These are phyloP conservation scores for Artemisia argyi DNA, from an alignment of 129 eudicot species.

Conservation along the genomic window DNA sequence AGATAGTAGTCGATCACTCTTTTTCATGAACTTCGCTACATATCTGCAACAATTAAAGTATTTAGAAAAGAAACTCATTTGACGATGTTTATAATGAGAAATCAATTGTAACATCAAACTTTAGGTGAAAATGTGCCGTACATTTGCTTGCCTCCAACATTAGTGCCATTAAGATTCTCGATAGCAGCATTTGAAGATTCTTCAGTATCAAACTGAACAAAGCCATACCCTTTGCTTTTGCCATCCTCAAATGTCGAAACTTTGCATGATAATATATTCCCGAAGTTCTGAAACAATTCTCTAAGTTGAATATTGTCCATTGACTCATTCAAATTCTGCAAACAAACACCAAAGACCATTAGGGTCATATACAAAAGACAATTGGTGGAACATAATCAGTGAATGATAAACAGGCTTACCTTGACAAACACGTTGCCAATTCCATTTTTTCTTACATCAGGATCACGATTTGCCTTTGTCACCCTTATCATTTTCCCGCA, in stretches of 20 bases:
- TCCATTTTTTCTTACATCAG: slow-evolving; percentile 74
- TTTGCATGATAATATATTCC: slow-evolving; percentile 78
- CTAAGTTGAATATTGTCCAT: slow-evolving; percentile 63
- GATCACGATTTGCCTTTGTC: slow-evolving; percentile 78
- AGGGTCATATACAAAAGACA: slow-evolving; percentile 1
- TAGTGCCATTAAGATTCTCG: slow-evolving; percentile 69
- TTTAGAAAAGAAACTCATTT: not conserved
- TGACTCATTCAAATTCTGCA: slow-evolving; percentile 74
- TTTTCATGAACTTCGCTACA: slow-evolving; percentile 71
- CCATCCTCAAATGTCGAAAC: slow-evolving; percentile 69
- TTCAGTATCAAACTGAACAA: slow-evolving; percentile 80
- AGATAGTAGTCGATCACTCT: slow-evolving; percentile 58
- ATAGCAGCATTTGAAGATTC: slow-evolving; percentile 78
- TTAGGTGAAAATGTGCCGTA: slow-evolving; percentile 29
- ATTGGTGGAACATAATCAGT: not conserved
- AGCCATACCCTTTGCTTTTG: slow-evolving; percentile 86
- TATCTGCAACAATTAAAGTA: slow-evolving; percentile 37
- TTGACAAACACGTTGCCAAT: slow-evolving; percentile 80
- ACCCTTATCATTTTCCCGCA: slow-evolving; percentile 81
- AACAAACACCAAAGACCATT: slow-evolving; percentile 17
- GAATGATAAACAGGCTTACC: slow-evolving; percentile 39
- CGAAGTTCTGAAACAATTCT: slow-evolving; percentile 71
- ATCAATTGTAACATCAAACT: not conserved
- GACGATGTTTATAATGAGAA: not conserved
- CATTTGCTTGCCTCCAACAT: slow-evolving; percentile 77